Evolutionary conservation across 2,329 filamentous ascomycete genomes (phyloP).

Genomic region (Gnomoniopsis sp.): DNA sequence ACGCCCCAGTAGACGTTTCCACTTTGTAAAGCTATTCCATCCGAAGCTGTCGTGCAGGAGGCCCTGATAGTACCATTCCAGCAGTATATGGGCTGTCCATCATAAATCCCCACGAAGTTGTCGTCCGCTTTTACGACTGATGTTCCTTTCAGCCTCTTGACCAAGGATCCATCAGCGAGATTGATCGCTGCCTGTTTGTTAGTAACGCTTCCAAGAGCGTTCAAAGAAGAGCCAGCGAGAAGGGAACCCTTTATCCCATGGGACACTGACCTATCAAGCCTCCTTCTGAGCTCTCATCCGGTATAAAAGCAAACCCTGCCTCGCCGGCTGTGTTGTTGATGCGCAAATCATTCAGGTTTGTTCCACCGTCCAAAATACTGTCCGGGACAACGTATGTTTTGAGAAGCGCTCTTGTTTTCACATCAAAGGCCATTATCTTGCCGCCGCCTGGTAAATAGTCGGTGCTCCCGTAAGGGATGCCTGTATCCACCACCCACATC

Average conservation of each 20-base stretch:
- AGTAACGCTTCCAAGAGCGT: background rate
- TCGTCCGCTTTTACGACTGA: constrained; percentile 34
- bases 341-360: constrained; percentile 39
- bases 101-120: constrained; percentile 35
- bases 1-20: constrained; percentile 41
- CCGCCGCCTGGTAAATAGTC: constrained; percentile 29
- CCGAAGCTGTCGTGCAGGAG: constrained; percentile 28
- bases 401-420: constrained; percentile 27
- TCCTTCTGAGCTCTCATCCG: constrained; percentile 34
- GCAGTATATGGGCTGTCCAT: constrained; percentile 29
- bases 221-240: background rate
- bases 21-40: constrained; percentile 35
- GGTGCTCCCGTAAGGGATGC: constrained; percentile 30
- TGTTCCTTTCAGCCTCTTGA: constrained; percentile 35
- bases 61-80: constrained; percentile 33
- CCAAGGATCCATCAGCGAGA: constrained; percentile 30
- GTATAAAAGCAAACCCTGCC: constrained; percentile 37
- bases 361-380: constrained; percentile 29
- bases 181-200: constrained; percentile 28
- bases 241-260: too few species aligned
- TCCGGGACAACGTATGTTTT: constrained; percentile 35
- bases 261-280: constrained; percentile 26
- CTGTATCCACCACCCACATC: constrained; percentile 39
- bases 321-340: constrained; percentile 39
- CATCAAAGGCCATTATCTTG: constrained; percentile 40